Conservation (phyloP, 441 rosid genomes). For the Cnidoscolus chayamansa region DNA sequence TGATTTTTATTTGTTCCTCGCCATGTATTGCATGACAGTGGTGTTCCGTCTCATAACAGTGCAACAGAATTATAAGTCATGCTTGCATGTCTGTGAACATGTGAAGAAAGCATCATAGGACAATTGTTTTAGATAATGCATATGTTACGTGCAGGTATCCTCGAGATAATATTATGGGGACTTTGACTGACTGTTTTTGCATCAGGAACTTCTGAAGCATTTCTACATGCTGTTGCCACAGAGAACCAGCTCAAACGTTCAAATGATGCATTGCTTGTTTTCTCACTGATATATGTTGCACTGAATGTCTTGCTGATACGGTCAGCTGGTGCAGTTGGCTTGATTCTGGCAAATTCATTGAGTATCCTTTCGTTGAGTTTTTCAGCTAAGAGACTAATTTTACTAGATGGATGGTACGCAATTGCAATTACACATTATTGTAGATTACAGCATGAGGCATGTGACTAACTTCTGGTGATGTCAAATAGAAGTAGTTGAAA, state of each 20-base stretch:
- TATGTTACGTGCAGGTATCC: background rate
- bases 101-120: background rate
- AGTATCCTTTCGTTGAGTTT: conserved; percentile 59
- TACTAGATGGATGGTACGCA: background rate
- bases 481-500: too few relatives aligned
- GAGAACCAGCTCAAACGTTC: conserved; percentile 75
- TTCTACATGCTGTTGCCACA: conserved; percentile 84
- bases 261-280: conserved; percentile 68
- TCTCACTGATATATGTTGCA: conserved; percentile 57
- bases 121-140: background rate
- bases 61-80: too few relatives aligned
- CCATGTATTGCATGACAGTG: background rate
- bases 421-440: background rate
- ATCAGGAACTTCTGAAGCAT: conserved; percentile 94
- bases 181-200: conserved; percentile 23
- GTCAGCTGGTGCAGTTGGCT: conserved; percentile 79
- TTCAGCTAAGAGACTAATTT: background rate
- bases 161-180: background rate
- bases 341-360: conserved; percentile 76
- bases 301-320: conserved; percentile 60
- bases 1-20: background rate
- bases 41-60: background rate
- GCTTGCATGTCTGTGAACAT: background rate
- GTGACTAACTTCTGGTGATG: too few relatives aligned
- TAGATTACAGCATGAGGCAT: background rate